phyloP scores from a whole-genome alignment of 331 rosid species.

The Arachis monticola region DNA sequence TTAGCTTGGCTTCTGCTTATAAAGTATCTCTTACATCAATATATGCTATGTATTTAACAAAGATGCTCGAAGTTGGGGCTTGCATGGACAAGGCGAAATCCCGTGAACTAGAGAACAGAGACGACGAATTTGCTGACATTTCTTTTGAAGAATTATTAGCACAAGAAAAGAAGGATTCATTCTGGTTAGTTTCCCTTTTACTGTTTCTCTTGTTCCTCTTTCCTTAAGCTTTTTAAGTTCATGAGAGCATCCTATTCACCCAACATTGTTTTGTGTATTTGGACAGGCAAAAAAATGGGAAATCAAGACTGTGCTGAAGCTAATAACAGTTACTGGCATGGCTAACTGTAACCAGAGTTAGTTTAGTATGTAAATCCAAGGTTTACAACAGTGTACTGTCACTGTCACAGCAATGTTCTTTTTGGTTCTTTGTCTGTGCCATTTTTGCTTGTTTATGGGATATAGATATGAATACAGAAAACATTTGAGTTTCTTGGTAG shows the following conservation, averaged over 20 bases:
- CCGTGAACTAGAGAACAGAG: conserved; percentile 50
- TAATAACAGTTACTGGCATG: conserved; percentile 45
- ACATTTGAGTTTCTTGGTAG: conserved; percentile 21
- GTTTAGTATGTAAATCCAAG: conserved; percentile 48
- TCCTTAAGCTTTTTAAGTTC: neutral
- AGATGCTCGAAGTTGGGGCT: conserved; percentile 81
- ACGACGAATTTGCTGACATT: conserved; percentile 60
- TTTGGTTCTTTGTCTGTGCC: conserved; percentile 42
- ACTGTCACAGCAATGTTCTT: conserved; percentile 40
- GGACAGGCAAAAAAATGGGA: conserved; percentile 85
- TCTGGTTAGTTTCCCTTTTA: conserved; percentile 64
- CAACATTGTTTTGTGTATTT: conserved; percentile 12
- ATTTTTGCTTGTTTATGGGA: conserved; percentile 38
- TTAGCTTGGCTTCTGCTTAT: too few relatives aligned
- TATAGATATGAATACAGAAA: conserved; percentile 37
- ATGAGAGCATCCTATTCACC: conserved; percentile 3
- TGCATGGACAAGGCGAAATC: conserved; percentile 63
- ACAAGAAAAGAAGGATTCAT: conserved; percentile 90
- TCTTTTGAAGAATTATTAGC: conserved; percentile 89
- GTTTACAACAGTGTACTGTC: conserved; percentile 27
- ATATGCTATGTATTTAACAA: neutral
- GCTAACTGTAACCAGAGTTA: conserved; percentile 46
- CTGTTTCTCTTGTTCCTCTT: conserved; percentile 5
- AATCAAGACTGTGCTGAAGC: conserved; percentile 65
- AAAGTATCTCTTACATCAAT: too few relatives aligned